Base-by-base conservation (phyloP, 768 basidiomycete genomes). In the Pleurotus djamor region DNA sequence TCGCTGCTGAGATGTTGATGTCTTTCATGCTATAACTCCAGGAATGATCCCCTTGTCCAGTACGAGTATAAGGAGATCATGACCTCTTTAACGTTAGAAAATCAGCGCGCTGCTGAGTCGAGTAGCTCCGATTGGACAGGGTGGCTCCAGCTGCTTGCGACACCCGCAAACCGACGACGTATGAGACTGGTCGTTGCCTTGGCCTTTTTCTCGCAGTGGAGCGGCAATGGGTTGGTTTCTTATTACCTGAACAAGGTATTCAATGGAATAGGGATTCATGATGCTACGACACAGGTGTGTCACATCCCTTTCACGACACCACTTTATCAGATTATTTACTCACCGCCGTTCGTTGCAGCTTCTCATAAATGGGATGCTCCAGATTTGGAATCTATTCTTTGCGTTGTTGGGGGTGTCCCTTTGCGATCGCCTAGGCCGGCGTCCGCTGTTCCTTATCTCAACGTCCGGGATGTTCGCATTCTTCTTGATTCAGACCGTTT, bases 181-280 rank as follows among this genome's bases (percentile, higher is more conserved):
- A 73, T 86, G 71, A 73, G 80, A 52, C 79, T 87, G 59, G 81
- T 86, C 65, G 64, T 87, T 52, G 82, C 80, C 4, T 72, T 87
- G 43, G 84, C 80, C 0, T 78, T 86, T 71, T 84, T 85, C 73
- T 82, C 80, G 4, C 84, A 85, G 63, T 84, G 83, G 82, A 78
- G 76, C 56, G 80, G 81, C 6, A 81, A 83, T 55, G 82, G 82
- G 62, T 70, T 84, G n/a, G 76, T 83, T 10, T 87, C 84, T 0
- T 87, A 84, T 72, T 89, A 84, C 67, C 74, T 84, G 62, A 81
- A 79, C 75, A 82, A 80, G 69, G 80, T 85, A 33, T 76, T 84
- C 63, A 68, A 71, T 44, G 70, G 74, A 10, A 80, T 84, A 48
- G 82, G 82, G 13, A 81, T 74, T 72, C 60, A 45, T 69, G 68